phyloP scores from a whole-genome alignment of 2,329 filamentous ascomycete species.

The Raffaelea arxii region DNA sequence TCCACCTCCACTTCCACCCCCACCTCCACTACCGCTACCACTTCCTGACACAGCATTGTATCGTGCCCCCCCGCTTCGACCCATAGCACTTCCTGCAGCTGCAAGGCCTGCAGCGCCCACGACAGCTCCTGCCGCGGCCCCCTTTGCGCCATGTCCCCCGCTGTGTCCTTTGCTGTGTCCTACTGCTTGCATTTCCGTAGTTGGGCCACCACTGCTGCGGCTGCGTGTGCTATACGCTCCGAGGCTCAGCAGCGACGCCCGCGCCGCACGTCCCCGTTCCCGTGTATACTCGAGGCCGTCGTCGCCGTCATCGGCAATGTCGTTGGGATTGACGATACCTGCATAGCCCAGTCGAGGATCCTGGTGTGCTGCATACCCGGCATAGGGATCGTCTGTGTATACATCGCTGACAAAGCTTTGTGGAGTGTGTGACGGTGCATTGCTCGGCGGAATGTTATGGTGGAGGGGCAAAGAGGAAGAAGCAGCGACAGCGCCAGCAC shows the following conservation, averaged over 20 bases:
- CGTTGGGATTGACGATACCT: constrained; percentile 64
- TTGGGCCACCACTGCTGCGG: no score
- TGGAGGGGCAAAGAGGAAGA: no score
- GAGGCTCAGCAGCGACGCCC: constrained; percentile 51
- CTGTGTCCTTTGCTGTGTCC: no score
- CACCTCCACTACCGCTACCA: neutral
- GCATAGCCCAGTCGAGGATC: constrained; percentile 39
- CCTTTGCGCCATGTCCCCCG: constrained; percentile 34
- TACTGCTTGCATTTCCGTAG: no score
- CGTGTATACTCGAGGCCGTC: constrained; percentile 56
- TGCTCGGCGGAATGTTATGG: no score
- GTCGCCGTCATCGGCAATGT: constrained; percentile 80
- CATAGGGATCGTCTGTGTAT: constrained; percentile 58
- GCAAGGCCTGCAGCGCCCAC: constrained; percentile 22
- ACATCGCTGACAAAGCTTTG: constrained; percentile 32
- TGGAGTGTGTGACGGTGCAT: constrained; percentile 39
- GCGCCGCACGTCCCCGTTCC: constrained; percentile 29
- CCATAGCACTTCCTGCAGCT: constrained; percentile 19
- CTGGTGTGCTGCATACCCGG: constrained; percentile 39
- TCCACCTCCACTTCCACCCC: neutral
- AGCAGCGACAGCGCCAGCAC: no score
- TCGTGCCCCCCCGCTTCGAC: constrained; percentile 29
- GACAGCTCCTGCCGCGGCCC: constrained; percentile 28
- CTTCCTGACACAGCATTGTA: constrained; percentile 45
- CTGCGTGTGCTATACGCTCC: constrained; percentile 33